phyloP scores from a whole-genome alignment of 768 basidiomycete genomes.

The Naganishia friedmannii region DNA sequence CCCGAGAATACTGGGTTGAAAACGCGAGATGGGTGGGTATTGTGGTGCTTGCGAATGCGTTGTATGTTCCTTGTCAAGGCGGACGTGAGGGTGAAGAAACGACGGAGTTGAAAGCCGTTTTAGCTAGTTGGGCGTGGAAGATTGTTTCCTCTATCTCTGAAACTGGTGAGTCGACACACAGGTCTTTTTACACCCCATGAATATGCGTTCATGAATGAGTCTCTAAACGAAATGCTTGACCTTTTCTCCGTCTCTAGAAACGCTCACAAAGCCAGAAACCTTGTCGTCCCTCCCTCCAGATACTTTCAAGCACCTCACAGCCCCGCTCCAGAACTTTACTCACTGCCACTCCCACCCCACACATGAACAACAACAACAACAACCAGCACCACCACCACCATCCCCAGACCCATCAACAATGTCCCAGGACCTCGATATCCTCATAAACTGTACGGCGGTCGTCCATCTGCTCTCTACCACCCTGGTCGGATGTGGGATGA shows the following conservation, averaged over 20 bases:
- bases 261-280: not conserved
- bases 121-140: conserved; percentile 18
- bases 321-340: conserved; percentile 3
- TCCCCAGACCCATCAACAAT: not conserved
- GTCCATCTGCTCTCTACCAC: not conserved
- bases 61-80: too few relatives aligned
- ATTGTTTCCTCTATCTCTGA: not conserved
- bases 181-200: too few relatives aligned
- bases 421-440: conserved; percentile 1
- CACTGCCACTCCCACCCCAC: not conserved
- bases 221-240: not conserved
- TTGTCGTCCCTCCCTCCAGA: not conserved
- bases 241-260: not conserved
- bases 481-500: not conserved
- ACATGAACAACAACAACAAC: too few relatives aligned
- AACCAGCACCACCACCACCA: too few relatives aligned
- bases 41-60: not conserved
- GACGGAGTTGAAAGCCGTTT: not conserved
- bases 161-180: not conserved
- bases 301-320: not conserved
- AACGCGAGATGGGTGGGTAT: not conserved
- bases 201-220: too few relatives aligned
- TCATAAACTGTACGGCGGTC: not conserved
- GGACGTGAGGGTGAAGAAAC: not conserved
- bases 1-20: not conserved